Evolutionary conservation across 108 stramenopile species (phyloP), one percentile per base, ranked within the genome.

Genomic region (Pseudonitzschia pungens): DNA sequence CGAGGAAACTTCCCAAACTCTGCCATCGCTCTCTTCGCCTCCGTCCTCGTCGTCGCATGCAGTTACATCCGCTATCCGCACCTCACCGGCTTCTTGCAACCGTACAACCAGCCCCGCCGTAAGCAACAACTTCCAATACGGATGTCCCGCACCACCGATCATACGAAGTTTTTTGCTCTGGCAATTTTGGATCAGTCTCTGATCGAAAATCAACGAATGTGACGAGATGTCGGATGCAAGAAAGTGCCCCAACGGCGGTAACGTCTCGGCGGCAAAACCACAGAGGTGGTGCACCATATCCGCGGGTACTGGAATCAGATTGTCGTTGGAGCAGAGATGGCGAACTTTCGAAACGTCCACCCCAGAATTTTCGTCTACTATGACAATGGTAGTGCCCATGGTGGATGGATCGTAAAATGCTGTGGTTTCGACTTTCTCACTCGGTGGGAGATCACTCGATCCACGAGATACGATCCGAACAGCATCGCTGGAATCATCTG

Each of bases 91-190:
- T 68, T 59, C 59, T 60, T 67, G 29, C 27, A 62, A 42, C 1
- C 40, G 40, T 4, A 59, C 14, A 11, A 69, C 15, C 1, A n/a
- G 10, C 9, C 68, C 68, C 15, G n/a, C 28, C 22, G 54, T 7
- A 20, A 76, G 44, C 43, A 76, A n/a, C 29, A 33, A 76, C 45
- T 69, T 66, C 75, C 75, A 76, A 36, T 69, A 69, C 9, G 75
- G 65, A 62, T 69, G 57, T 8, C 75, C 75, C 21, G 68, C 75
- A 51, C 48, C 59, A 11, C 75, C 75, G 10, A 76, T 22, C 27
- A 76, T 45, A 36, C 27, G 16, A 12, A 62, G 68, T 58, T 76
- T 43, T 24, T 60, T n/a, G 21, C 50, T 18, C 26, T 69, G 56
- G 59, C 75, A 76, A 5, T 60, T 11, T 32, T 43, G 14, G 1